Base-by-base conservation (phyloP, 1,284 basidiomycete genomes). In the Irpex sp. region DNA sequence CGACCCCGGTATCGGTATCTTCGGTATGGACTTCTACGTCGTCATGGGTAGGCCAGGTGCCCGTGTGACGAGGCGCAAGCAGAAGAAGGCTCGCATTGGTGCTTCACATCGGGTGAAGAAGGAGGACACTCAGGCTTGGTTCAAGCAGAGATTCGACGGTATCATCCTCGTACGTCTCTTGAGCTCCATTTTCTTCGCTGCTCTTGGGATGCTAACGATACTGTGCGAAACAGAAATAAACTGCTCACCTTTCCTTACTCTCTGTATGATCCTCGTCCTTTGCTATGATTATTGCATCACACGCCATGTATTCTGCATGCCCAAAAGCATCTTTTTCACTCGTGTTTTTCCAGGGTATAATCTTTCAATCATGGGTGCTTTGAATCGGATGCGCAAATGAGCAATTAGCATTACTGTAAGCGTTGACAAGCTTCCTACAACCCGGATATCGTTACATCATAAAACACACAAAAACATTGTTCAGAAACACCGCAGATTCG, bases 121-220 rank as follows among this genome's bases (percentile, higher is more conserved):
- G 84, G 94, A 96, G 75, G 94, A 95, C 75, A 96, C 95, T 69
- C 91, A 95, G 87, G 82, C 90, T 67, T 98, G 96, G 96, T 98
- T 96, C 94, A 98, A 97, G 88, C 92, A 95, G 83, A 87, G 96
- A 74, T 97, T 97, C 85, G 95, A 97, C 77, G 95, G 94, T 83
- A 95, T 97, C 79, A 95, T 97, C 80, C 77, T 92, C 76, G 91
- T 93, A 72, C 69, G 90, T 55, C 46, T 7, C 21, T 49, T 11
- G 17, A 43, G 1, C 13, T 61, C 21, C 61, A 17, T 13, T 8
- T 2, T 17, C 8, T 7, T 39, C 26, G 26, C 15, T 39, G 33
- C 46, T n/a, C 21, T 17, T 0, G 17, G 17, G 49, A 19, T 19
- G 26, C 33, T 61, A 46, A 46, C 57, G 51, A 61, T 19, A 26